Evolutionary conservation across 2,329 filamentous ascomycete genomes (phyloP).

Genomic region (Dactylellina haptotyla): DNA sequence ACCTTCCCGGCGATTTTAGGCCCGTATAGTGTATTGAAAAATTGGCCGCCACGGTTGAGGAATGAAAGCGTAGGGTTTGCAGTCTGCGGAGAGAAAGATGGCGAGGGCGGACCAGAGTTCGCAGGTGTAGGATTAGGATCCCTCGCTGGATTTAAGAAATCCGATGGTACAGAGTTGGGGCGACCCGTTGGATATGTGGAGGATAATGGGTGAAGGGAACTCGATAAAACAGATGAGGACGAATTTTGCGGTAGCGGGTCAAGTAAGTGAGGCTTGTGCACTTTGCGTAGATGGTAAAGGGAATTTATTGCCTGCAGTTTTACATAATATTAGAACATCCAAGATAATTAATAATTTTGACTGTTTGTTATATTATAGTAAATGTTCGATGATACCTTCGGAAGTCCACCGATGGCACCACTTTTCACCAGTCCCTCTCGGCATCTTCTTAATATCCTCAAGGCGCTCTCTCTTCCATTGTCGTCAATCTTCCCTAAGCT

Average conservation of each 20-base stretch:
- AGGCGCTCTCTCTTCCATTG: conserved; percentile 55
- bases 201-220: conserved; percentile 18
- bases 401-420: conserved; percentile 65
- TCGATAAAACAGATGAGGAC: background rate
- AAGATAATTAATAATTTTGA: background rate
- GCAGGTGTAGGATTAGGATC: conserved; percentile 61
- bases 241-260: conserved; percentile 11
- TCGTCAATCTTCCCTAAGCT: conserved; percentile 34
- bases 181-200: conserved; percentile 58
- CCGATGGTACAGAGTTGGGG: conserved; percentile 64
- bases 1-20: conserved; percentile 63
- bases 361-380: background rate
- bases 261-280: conserved; percentile 25
- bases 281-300: conserved; percentile 43
- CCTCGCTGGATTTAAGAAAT: conserved; percentile 57
- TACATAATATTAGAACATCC: conserved; percentile 9
- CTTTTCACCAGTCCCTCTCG: conserved; percentile 67
- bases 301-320: conserved; percentile 63
- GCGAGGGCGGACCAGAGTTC: conserved; percentile 62
- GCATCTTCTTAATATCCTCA: conserved; percentile 64
- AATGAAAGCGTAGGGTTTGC: conserved; percentile 62
- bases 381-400: conserved; percentile 62
- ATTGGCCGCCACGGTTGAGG: conserved; percentile 64
- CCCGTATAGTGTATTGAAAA: conserved; percentile 66
- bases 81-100: conserved; percentile 57